Percentiles rank a stretch among this genome's conserved stretches.
These are phyloP conservation scores for Thelonectria discophora DNA, from an alignment of 2,329 filamentous ascomycete species.

Conservation along the genomic window DNA sequence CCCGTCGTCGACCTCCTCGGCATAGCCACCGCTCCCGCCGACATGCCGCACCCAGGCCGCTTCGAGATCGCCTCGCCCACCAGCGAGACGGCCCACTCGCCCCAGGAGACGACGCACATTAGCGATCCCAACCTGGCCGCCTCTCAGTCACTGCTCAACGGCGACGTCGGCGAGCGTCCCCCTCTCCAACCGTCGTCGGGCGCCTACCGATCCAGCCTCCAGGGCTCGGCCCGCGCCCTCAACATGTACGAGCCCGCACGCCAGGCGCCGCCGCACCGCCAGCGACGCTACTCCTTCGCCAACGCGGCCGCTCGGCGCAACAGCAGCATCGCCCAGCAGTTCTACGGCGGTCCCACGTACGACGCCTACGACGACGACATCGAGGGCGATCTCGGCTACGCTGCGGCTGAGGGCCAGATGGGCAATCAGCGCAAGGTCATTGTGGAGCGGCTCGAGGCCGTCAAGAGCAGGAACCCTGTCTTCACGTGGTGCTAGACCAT, in stretches of 20 bases:
- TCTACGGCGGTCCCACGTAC: slow-evolving; percentile 59
- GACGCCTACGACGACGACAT: slow-evolving; percentile 77
- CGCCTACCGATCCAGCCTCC: slow-evolving; percentile 49
- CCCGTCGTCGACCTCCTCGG: slow-evolving; percentile 74
- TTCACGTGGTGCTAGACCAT: slow-evolving; percentile 89
- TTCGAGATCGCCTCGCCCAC: slow-evolving; percentile 70
- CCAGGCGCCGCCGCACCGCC: slow-evolving; percentile 51
- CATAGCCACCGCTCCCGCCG: slow-evolving; percentile 66
- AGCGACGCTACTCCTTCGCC: slow-evolving; percentile 64
- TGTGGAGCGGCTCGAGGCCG: slow-evolving; percentile 93
- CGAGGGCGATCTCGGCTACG: slow-evolving; percentile 93
- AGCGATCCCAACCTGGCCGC: slow-evolving; percentile 33
- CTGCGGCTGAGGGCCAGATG: slow-evolving; percentile 93
- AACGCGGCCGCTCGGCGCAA: slow-evolving; percentile 57
- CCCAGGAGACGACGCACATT: slow-evolving; percentile 44
- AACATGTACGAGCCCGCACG: slow-evolving; percentile 57
- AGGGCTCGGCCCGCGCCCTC: slow-evolving; percentile 52
- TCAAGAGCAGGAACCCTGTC: slow-evolving; percentile 93
- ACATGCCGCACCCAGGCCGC: slow-evolving; percentile 78
- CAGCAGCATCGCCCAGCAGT: slow-evolving; percentile 62
- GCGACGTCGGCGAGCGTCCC: slow-evolving; percentile 36
- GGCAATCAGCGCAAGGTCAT: slow-evolving; percentile 92
- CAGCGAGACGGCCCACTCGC: slow-evolving; percentile 52
- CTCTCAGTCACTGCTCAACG: slow-evolving; percentile 27
- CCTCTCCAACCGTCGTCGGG: slow-evolving; percentile 25